Conservation (phyloP, 2,329 filamentous ascomycete species). For the Aspergillus sojae region DNA sequence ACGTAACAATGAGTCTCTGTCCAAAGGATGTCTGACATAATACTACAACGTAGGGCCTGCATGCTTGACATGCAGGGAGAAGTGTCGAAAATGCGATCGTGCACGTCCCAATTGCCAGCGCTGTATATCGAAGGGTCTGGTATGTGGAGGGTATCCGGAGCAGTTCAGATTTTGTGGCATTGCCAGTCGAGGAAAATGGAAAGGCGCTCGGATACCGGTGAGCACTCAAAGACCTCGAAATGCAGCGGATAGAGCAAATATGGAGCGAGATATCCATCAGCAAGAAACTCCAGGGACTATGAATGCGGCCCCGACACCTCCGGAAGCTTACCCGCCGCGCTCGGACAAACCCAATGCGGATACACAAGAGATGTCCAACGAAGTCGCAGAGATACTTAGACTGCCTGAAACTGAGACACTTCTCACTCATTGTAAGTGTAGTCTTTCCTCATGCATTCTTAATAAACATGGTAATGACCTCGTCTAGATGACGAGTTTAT, state of each 20-base stretch:
- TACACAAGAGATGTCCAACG: background rate
- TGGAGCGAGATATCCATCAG: background rate
- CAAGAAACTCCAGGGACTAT: background rate
- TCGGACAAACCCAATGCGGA: background rate
- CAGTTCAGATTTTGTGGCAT: slow-evolving; percentile 36
- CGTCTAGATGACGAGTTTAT: slow-evolving; percentile 29
- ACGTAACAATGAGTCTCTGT: background rate
- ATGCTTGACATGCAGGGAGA: slow-evolving; percentile 37
- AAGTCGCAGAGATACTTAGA: slow-evolving; percentile 11
- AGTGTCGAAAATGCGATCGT: slow-evolving; percentile 36
- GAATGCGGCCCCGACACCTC: background rate
- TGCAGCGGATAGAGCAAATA: background rate
- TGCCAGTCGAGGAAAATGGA: slow-evolving; percentile 36
- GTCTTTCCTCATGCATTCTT: background rate
- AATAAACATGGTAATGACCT: slow-evolving; percentile 3
- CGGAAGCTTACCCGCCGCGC: background rate
- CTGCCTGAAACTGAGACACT: slow-evolving; percentile 22
- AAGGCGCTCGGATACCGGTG: slow-evolving; percentile 25
- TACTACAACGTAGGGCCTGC: slow-evolving; percentile 27
- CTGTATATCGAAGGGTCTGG: slow-evolving; percentile 33
- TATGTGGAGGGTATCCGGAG: slow-evolving; percentile 35
- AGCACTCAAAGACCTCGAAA: background rate
- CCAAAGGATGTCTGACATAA: background rate
- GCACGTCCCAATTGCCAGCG: slow-evolving; percentile 32
- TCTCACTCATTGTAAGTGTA: slow-evolving; percentile 26